Base-by-base conservation (phyloP, 345 rosid genomes). In the Gossypium herbaceum region DNA sequence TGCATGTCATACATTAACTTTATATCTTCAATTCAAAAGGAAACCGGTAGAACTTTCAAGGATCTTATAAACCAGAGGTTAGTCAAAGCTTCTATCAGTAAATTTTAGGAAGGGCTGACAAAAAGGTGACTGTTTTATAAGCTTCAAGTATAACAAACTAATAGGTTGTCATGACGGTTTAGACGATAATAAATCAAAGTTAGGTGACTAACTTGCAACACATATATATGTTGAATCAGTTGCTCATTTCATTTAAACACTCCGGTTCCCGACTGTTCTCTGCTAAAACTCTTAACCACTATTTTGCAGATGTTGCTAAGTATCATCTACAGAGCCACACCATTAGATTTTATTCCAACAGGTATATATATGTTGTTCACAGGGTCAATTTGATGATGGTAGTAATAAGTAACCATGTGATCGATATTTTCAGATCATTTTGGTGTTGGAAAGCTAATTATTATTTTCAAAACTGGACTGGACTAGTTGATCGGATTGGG, bases 331-430 rank as follows among this genome's bases (percentile, higher is more conserved):
- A 82, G 86, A 58, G 87, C 90, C n/a, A 81, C 87, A 48, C 90
- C 91, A 22, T 86, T 90, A 34, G 84, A 88, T 77, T 89, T 92
- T 80, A 87, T 92, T 69, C 96, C 92, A 13, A 86, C 88, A 2
- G 94, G 97, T 88, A 79, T 76, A 80, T 63, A 56, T 7, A 57
- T 57, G 11, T 73, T 17, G 29, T 11, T 56, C 1, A n/a, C 12
- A 10, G 74, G 11, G n/a, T 16, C 58, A 50, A 16, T 19, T 15
- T 6, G 8, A 25, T 25, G 22, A 64, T 41, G 24, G 47, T 64
- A 12, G 48, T 39, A 41, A 3, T 41, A 17, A 9, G 50, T 9
- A 25, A 17, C 24, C 1, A 10, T 1, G 12, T 43, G 11, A 9
- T n/a, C 25, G 2, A 13, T 25, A 7, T 25, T 24, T 25, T 50